Evolutionary conservation across 768 basidiomycete species (phyloP).

Genomic region (Leccinellum albellum): DNA sequence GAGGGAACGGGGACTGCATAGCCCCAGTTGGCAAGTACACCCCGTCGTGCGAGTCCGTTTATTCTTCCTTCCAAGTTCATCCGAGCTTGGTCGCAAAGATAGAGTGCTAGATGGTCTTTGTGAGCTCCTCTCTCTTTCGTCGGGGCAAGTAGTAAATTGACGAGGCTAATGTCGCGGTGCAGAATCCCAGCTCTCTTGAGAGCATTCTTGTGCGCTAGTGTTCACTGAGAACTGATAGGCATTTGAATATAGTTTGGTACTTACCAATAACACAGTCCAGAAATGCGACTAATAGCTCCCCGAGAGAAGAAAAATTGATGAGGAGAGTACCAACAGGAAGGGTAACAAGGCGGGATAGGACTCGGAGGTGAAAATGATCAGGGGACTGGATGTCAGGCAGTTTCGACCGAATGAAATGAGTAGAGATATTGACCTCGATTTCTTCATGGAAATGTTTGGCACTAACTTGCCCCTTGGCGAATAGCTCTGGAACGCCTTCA

Average conservation of each 20-base stretch:
- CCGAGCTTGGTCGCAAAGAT: neutral
- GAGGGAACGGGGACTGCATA: neutral
- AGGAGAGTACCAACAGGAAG: neutral
- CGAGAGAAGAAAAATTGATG: neutral
- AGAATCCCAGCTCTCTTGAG: neutral
- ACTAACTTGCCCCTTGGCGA: slow-evolving; percentile 1
- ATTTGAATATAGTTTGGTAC: neutral
- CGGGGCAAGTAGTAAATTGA: slow-evolving; percentile 1
- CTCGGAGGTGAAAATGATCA: neutral
- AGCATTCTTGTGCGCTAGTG: slow-evolving; percentile 2
- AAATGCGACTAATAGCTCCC: slow-evolving; percentile 6
- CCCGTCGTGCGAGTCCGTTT: neutral
- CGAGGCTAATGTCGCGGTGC: slow-evolving; percentile 6
- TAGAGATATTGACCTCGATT: neutral
- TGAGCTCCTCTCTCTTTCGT: neutral
- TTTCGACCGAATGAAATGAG: neutral
- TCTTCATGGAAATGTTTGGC: neutral
- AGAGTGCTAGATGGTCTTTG: neutral
- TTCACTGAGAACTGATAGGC: neutral
- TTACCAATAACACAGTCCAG: neutral
- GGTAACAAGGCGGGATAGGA: neutral
- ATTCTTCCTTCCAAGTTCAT: neutral
- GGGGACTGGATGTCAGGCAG: neutral
- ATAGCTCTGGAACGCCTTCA: neutral
- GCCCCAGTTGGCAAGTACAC: slow-evolving; percentile 3